phyloP scores from a whole-genome alignment of 768 basidiomycete species.

The Lactarius evosmus region DNA sequence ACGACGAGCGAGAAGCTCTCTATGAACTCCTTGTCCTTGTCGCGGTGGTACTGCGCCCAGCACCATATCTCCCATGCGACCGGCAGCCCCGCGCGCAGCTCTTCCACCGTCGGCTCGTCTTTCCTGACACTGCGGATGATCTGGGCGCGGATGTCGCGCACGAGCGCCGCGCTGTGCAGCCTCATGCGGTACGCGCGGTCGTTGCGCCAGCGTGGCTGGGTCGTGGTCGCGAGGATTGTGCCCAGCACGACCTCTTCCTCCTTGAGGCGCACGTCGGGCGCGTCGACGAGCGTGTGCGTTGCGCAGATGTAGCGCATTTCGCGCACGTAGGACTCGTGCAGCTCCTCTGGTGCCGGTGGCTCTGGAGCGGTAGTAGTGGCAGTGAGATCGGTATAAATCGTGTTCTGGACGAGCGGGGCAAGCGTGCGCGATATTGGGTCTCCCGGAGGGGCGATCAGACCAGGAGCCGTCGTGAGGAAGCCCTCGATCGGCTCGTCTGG shows the following conservation, averaged over 20 bases:
- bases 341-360: neutral
- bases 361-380: too few relatives aligned
- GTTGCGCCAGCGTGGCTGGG: constrained; percentile 56
- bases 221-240: constrained; percentile 67
- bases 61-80: constrained; percentile 67
- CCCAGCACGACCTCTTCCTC: constrained; percentile 76
- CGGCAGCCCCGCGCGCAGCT: constrained; percentile 41
- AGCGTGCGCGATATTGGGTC: constrained; percentile 15
- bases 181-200: constrained; percentile 62
- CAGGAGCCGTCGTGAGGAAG: neutral
- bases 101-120: neutral
- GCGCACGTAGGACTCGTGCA: constrained; percentile 52
- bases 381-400: neutral
- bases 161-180: constrained; percentile 51
- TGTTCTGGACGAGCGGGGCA: constrained; percentile 5
- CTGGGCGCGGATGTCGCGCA: constrained; percentile 46
- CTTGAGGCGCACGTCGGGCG: constrained; percentile 49
- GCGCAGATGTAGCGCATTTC: too few relatives aligned
- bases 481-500: neutral
- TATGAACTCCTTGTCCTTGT: constrained; percentile 8
- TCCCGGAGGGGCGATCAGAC: neutral
- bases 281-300: constrained; percentile 58
- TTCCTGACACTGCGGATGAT: constrained; percentile 23
- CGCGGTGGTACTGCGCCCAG: constrained; percentile 42
- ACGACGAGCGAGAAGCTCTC: constrained; percentile 14